Percentiles rank a stretch among this genome's conserved stretches.
phyloP scores from a whole-genome alignment of 169 alveolate genomes.

The Amoebophrya sp. region DNA sequence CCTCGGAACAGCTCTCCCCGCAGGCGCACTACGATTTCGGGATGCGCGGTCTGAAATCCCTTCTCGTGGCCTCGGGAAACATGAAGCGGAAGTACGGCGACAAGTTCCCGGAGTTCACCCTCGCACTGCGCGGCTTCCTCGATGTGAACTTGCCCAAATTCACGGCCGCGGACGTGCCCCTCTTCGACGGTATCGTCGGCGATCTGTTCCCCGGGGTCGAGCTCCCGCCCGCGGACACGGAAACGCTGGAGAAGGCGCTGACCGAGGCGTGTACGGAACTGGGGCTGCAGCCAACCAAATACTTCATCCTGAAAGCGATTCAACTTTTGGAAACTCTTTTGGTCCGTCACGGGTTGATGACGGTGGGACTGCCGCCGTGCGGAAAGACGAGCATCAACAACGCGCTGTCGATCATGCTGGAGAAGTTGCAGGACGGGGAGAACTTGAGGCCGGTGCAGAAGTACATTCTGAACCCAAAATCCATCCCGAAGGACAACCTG shows the following conservation, averaged over 20 bases:
- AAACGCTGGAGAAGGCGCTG: slow-evolving; percentile 60
- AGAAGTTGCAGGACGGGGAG: slow-evolving; percentile 37
- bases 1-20: slow-evolving; percentile 79
- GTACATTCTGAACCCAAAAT: slow-evolving; percentile 63
- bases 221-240: slow-evolving; percentile 72
- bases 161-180: slow-evolving; percentile 84
- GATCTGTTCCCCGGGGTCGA: slow-evolving; percentile 89
- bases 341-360: slow-evolving; percentile 91
- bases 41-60: slow-evolving; percentile 55
- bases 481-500: slow-evolving; percentile 70
- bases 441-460: slow-evolving; percentile 49
- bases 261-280: slow-evolving; percentile 54
- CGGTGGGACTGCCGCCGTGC: slow-evolving; percentile 91
- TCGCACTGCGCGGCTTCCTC: not conserved
- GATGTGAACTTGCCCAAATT: slow-evolving; percentile 91
- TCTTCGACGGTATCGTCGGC: slow-evolving; percentile 82
- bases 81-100: slow-evolving; percentile 77
- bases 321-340: slow-evolving; percentile 85
- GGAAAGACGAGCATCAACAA: slow-evolving; percentile 80
- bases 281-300: slow-evolving; percentile 68
- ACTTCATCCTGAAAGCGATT: slow-evolving; percentile 73
- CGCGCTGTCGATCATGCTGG: slow-evolving; percentile 57
- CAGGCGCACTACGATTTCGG: slow-evolving; percentile 51
- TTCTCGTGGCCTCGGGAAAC: slow-evolving; percentile 87
- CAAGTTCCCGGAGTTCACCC: slow-evolving; percentile 40